Evolutionary conservation across 1,284 basidiomycete species (phyloP).

Genomic region (Rhodotorula sp.): DNA sequence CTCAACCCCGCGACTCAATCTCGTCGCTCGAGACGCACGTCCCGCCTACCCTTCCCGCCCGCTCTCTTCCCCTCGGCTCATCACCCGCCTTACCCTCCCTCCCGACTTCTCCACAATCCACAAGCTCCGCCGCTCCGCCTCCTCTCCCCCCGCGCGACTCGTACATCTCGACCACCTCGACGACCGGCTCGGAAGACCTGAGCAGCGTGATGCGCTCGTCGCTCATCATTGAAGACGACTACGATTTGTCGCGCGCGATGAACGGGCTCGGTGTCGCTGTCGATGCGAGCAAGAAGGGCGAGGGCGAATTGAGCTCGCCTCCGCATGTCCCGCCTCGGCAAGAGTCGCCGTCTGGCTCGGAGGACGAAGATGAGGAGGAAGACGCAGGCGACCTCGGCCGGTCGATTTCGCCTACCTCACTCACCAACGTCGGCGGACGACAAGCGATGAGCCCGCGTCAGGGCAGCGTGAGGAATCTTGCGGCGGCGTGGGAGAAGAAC

Average conservation of each 20-base stretch:
- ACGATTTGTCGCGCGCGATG: not conserved
- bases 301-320: not conserved
- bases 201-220: not conserved
- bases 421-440: too few species aligned
- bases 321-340: not conserved
- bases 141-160: constrained; percentile 2
- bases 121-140: not conserved
- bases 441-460: not conserved
- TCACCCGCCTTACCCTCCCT: constrained; percentile 11
- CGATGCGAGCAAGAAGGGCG: not conserved
- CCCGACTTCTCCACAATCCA: not conserved
- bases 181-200: not conserved
- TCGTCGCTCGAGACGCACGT: too few species aligned
- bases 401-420: not conserved
- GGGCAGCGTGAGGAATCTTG: constrained; percentile 5
- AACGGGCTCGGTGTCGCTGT: not conserved
- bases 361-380: not conserved
- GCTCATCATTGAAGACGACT: not conserved
- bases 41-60: not conserved
- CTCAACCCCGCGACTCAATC: too few species aligned
- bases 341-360: too few species aligned
- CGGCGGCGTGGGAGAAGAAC: constrained; percentile 6
- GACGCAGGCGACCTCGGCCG: constrained; percentile 19
- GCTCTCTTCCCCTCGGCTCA: not conserved
- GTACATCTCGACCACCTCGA: not conserved